Evolutionary conservation across 2,329 filamentous ascomycete species (phyloP).

Genomic region (Gremmenia infestans): DNA sequence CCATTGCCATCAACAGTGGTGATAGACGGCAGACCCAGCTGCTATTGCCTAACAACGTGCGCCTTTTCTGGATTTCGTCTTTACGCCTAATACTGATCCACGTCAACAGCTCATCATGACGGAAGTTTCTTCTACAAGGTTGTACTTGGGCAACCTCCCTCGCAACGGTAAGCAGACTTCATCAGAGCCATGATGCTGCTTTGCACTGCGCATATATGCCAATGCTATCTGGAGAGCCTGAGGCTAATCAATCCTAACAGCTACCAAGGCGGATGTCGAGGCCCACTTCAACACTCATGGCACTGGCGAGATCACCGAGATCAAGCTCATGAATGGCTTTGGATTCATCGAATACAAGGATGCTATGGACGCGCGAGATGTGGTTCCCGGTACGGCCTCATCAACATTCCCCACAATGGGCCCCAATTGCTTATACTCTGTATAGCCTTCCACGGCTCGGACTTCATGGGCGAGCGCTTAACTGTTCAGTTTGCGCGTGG

Average conservation of each 20-base stretch:
- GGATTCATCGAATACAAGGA: slow-evolving; percentile 99
- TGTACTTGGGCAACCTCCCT: slow-evolving; percentile 97
- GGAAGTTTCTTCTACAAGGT: slow-evolving; percentile 90
- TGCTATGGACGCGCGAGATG: slow-evolving; percentile 94
- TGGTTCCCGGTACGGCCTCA: slow-evolving; percentile 78
- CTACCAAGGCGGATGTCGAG: slow-evolving; percentile 95
- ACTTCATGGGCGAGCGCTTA: slow-evolving; percentile 95
- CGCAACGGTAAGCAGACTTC: slow-evolving; percentile 69
- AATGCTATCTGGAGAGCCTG: background rate
- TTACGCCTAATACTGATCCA: background rate
- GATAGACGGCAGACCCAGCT: background rate
- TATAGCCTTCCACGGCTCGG: slow-evolving; percentile 73
- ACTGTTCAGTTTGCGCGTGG: slow-evolving; percentile 98
- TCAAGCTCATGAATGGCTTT: slow-evolving; percentile 99
- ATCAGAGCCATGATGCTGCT: background rate
- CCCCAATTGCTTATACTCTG: slow-evolving; percentile 24
- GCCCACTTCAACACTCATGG: slow-evolving; percentile 93
- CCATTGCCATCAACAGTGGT: background rate
- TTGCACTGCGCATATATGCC: slow-evolving; percentile 2
- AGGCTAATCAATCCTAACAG: slow-evolving; percentile 42
- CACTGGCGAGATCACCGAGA: slow-evolving; percentile 94
- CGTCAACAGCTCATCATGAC: slow-evolving; percentile 44
- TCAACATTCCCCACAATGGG: slow-evolving; percentile 13
- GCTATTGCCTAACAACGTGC: background rate
- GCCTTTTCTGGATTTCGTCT: background rate